Conservation (phyloP, 2,329 filamentous ascomycete species). For the Microdochium paspali region DNA sequence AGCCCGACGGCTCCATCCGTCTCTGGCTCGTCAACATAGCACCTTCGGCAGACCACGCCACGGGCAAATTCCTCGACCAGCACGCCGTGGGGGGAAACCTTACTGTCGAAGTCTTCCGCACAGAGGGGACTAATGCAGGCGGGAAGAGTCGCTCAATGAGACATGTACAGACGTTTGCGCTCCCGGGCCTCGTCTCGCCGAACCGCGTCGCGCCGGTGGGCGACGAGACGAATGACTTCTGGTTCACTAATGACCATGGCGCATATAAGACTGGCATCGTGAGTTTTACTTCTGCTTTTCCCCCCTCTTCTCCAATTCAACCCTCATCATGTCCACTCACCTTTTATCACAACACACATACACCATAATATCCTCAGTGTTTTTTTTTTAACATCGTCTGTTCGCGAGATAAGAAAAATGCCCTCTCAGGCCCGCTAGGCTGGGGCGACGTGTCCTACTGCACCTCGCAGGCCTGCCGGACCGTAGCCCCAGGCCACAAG, state of each 20-base stretch:
- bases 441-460: conserved; percentile 20
- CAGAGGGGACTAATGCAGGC: no score
- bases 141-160: conserved; percentile 8
- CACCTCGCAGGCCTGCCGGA: conserved; percentile 9
- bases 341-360: no score
- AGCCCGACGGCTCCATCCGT: conserved; percentile 7
- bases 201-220: conserved; percentile 13
- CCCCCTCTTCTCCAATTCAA: neutral
- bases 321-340: neutral
- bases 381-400: neutral
- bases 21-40: conserved; percentile 15
- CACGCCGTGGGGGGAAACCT: conserved; percentile 6
- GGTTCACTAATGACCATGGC: conserved; percentile 15
- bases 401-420: conserved; percentile 4
- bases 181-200: conserved; percentile 11
- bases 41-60: conserved; percentile 13
- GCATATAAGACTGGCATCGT: conserved; percentile 10
- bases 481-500: conserved; percentile 10
- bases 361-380: no score
- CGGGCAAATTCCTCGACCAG: conserved; percentile 8
- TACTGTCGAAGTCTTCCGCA: conserved; percentile 11
- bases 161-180: conserved; percentile 13
- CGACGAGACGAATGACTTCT: conserved; percentile 9
- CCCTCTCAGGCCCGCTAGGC: conserved; percentile 12
- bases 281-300: neutral